Evolutionary conservation across 1,284 basidiomycete species (phyloP).

Genomic region (Cutaneotrichosporon sp.): DNA sequence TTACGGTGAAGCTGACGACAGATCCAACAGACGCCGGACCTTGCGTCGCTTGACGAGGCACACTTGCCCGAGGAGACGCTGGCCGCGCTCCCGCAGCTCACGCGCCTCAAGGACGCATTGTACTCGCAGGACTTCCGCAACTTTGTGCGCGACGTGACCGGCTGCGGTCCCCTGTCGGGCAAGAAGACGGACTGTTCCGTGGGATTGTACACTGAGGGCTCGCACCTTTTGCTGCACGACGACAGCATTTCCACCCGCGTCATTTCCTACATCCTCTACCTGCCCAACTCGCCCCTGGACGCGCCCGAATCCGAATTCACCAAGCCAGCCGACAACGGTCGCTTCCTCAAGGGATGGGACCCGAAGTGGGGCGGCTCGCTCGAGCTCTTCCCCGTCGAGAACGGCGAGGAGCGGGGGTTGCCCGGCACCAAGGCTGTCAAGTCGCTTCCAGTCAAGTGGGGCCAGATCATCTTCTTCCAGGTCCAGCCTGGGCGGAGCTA

Average conservation of each 20-base stretch:
- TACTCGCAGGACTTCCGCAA: constrained; percentile 80
- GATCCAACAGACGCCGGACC: constrained; percentile 97
- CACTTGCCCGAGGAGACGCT: constrained; percentile 57
- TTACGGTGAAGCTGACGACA: constrained; percentile 36
- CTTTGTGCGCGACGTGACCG: constrained; percentile 82
- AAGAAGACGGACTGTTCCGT: constrained; percentile 94
- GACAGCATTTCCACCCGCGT: constrained; percentile 94
- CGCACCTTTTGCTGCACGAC: constrained; percentile 94
- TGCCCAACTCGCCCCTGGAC: constrained; percentile 72
- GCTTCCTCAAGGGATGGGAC: constrained; percentile 56
- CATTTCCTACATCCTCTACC: constrained; percentile 95
- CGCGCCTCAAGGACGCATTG: constrained; percentile 80
- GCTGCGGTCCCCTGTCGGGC: constrained; percentile 85
- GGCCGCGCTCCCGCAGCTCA: constrained; percentile 68
- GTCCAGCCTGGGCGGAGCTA: constrained; percentile 75
- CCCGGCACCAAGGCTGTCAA: constrained; percentile 37
- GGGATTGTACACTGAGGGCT: constrained; percentile 79
- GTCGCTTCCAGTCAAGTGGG: constrained; percentile 64
- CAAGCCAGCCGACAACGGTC: constrained; percentile 31
- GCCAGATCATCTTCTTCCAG: constrained; percentile 94
- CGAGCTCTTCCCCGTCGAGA: constrained; percentile 75
- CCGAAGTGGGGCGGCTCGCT: constrained; percentile 87
- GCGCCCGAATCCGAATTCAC: constrained; percentile 41
- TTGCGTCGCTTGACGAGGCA: constrained; percentile 76
- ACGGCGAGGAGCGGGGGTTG: constrained; percentile 44